Evolutionary conservation across 2,329 filamentous ascomycete genomes (phyloP), one percentile per base, ranked within the genome.

Genomic region (Neoscytalidium dimidiatum): DNA sequence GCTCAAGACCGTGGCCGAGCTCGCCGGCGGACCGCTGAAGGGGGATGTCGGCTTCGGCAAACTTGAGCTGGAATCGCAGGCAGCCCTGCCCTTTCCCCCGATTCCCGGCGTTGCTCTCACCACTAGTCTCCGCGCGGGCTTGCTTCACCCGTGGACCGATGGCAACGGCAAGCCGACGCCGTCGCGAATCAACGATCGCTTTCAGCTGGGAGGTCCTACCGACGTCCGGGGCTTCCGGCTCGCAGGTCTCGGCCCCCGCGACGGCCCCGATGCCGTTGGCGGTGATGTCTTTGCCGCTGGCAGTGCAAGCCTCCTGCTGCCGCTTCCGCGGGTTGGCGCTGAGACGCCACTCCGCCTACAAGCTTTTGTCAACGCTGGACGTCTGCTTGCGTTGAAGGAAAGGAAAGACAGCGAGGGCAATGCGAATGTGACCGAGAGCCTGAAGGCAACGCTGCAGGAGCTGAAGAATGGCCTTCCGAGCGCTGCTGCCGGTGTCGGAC

Each of bases 41-140:
- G 95, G 95, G 43, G 95, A 98, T 71, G 93, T 97, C 1, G 89
- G 91, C n/a, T 98, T 97, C 77, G 92, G 88, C 77, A 99, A 97
- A 79, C 88, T 89, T n/a, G 94, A 98, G 76, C 72, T 94, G 17
- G 94, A 98, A 77, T 83, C 92, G 1, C 88, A 92, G 67, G 87
- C 87, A 64, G 92, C 92, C 2, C 66, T 94, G 1, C 89, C 94
- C 0, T 82, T 97, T 23, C 35, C 52, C 2, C 83, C 88, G 0
- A 80, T 95, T 14, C 90, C 91, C 0, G 92, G 94, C 28, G 84
- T 97, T 64, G 94, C 92, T 11, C 84, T 99, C 64, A 94, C 92
- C 3, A 91, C 88, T 17, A 92, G 94, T 14, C 81, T 98, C 64
- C 87, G 94, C 60, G 87, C 91, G 21, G 95, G 95, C 38, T 75